Base-by-base conservation (phyloP, 2,329 filamentous ascomycete species). In the Cladophialophora yegresii region DNA sequence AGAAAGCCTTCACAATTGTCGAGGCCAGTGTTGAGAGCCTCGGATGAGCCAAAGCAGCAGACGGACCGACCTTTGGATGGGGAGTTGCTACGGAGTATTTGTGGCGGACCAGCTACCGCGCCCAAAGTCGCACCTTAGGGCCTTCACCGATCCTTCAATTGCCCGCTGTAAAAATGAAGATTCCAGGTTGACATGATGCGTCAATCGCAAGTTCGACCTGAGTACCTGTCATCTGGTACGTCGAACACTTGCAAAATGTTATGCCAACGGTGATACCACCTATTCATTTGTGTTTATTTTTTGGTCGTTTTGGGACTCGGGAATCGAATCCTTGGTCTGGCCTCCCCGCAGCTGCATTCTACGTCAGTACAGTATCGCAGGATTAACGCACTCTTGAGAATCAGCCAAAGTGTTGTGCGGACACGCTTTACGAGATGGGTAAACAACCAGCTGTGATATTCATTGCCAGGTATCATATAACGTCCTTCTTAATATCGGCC, bases 391-490 rank as follows among this genome's bases (percentile, higher is more conserved):
- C 36, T 43, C 4, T 16, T n/a, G 36, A 58, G 43, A 30, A 49
- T 45, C 40, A 13, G 12, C 47, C 47, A 4, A 6, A 16, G 8
- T 33, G 43, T 40, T n/a, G 32, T 22, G 8, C 13, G 5, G 13
- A 10, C 13, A 20, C 22, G 12, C 40, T 28, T n/a, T 30, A 66
- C 67, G 47, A 78, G 16, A 43, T 76, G 75, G 72, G 72, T 57
- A 78, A 77, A 61, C 72, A 75, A 64, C 78, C 78, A 9, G 73
- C 77, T 7, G 77, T 78, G 28, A 73, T 80, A 56, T 75, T 80
- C 55, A 77, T 80, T 63, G 78, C 74, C 50, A 76, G 78, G 78
- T 80, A 71, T 40, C 12, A 49, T 12, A 13, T n/a, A 4, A 3
- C 10, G 23, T 33, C 16, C 26, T 22, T 28, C 8, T 32, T 13